Percentiles rank a stretch among this genome's conserved stretches.
Conservation (phyloP, 1,284 basidiomycete species). For the Lentinula novae-zelandiae region DNA sequence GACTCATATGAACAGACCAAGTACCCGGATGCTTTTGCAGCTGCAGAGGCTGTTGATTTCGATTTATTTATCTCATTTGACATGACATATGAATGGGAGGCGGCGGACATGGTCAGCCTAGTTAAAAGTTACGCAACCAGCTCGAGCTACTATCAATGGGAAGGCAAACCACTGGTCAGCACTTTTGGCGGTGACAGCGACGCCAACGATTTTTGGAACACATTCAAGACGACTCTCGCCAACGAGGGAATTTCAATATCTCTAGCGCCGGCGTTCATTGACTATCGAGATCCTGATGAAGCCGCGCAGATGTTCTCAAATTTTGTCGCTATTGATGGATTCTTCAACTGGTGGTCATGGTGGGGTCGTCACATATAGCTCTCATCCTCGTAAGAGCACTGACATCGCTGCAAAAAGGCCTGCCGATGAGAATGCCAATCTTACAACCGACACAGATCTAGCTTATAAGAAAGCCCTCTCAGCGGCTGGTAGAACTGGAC, state of each 20-base stretch:
- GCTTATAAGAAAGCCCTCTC: constrained; percentile 22
- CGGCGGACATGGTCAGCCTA: constrained; percentile 20
- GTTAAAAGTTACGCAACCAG: constrained; percentile 21
- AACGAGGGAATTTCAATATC: constrained; percentile 24
- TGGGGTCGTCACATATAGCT: constrained; percentile 4
- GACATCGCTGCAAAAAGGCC: constrained; percentile 17
- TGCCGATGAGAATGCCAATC: constrained; percentile 21
- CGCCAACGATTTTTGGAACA: constrained; percentile 27
- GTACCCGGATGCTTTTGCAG: constrained; percentile 26
- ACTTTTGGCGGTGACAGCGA: constrained; percentile 26
- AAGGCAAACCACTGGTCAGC: constrained; percentile 28
- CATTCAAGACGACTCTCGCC: constrained; percentile 23
- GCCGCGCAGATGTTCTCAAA: constrained; percentile 21
- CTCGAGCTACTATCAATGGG: constrained; percentile 23
- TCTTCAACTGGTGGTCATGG: constrained; percentile 37
- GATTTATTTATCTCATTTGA: constrained; percentile 32
- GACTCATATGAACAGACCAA: constrained; percentile 26
- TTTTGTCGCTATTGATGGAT: constrained; percentile 30
- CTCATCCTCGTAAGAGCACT: background rate
- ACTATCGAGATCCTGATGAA: constrained; percentile 23
- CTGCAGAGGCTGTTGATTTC: constrained; percentile 26
- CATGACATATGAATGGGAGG: constrained; percentile 23
- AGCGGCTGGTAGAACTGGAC: constrained; percentile 19
- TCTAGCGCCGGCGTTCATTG: constrained; percentile 29
- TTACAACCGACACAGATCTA: constrained; percentile 28